Percentiles rank a stretch among this genome's conserved stretches.
These are phyloP conservation scores for Aspergillus arachidicola DNA, from an alignment of 2,329 filamentous ascomycete genomes.

Conservation along the genomic window DNA sequence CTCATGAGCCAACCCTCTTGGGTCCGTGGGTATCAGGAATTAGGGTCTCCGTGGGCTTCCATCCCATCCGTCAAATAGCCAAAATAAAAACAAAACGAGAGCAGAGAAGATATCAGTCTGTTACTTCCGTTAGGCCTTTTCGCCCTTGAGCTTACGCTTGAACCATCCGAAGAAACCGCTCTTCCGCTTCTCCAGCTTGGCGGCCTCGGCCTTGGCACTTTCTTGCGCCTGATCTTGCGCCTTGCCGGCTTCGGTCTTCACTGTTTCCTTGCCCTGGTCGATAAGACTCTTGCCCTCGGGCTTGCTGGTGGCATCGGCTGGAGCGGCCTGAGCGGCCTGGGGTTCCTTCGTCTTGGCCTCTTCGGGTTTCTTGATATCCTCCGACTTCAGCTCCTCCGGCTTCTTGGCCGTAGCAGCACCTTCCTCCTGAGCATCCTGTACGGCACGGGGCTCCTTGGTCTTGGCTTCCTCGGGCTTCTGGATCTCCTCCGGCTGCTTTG, in stretches of 20 bases:
- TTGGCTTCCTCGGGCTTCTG: conserved; percentile 11
- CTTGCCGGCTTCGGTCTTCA: conserved; percentile 17
- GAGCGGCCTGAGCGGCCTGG: conserved; percentile 6
- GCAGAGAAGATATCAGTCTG: background rate
- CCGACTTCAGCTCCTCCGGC: conserved; percentile 6
- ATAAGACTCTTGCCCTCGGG: conserved; percentile 17
- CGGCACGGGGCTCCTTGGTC: conserved; percentile 1
- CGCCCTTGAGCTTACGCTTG: conserved; percentile 22
- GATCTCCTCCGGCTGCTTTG: conserved; percentile 6
- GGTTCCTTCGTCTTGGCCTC: conserved; percentile 15
- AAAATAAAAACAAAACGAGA: conserved; percentile 1
- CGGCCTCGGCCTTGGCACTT: conserved; percentile 12
- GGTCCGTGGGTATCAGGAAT: conserved; percentile 16
- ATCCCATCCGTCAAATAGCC: conserved; percentile 4
- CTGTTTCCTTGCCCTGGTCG: conserved; percentile 10
- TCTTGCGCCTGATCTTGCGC: conserved; percentile 12
- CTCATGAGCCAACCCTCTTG: conserved; percentile 3
- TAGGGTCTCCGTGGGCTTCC: conserved; percentile 4
- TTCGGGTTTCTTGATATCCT: conserved; percentile 15
- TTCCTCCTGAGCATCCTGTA: background rate
- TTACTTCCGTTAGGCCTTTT: background rate
- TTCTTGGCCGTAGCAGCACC: conserved; percentile 3
- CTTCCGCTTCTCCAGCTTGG: conserved; percentile 28
- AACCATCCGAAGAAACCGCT: conserved; percentile 31
- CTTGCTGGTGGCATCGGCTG: conserved; percentile 6